Evolutionary conservation across 208 protist species (phyloP).

Genomic region (Porcisia hertigi): DNA sequence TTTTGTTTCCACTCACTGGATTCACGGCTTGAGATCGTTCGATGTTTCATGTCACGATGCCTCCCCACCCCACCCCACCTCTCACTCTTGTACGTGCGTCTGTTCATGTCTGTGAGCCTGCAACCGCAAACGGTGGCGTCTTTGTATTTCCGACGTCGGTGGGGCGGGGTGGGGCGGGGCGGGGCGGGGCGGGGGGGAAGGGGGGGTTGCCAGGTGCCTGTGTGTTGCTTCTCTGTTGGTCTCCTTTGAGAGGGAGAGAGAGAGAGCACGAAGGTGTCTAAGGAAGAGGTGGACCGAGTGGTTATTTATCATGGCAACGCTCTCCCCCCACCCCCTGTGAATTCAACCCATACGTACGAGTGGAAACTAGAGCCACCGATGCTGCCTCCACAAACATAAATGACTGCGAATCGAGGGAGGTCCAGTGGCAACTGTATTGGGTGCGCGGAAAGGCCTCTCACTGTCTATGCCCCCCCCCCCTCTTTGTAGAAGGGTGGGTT

Average conservation of each 20-base stretch:
- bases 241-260: background rate
- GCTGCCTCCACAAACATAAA: too few relatives aligned
- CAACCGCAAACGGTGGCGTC: background rate
- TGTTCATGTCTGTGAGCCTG: background rate
- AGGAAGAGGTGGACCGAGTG: background rate
- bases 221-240: background rate
- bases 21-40: background rate
- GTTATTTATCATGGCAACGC: background rate
- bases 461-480: too few relatives aligned
- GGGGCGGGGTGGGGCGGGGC: too few relatives aligned
- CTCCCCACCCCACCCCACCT: too few relatives aligned
- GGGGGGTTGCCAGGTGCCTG: background rate
- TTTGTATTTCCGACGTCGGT: background rate
- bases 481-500: too few relatives aligned
- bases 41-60: background rate
- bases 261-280: background rate
- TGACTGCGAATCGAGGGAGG: too few relatives aligned
- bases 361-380: too few relatives aligned
- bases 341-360: too few relatives aligned
- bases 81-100: background rate
- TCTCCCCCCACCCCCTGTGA: too few relatives aligned
- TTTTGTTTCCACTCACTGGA: background rate
- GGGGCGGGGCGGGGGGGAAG: too few relatives aligned
- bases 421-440: too few relatives aligned
- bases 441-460: too few relatives aligned